Evolutionary conservation across 345 rosid genomes (phyloP).

Genomic region (Salix brachista): DNA sequence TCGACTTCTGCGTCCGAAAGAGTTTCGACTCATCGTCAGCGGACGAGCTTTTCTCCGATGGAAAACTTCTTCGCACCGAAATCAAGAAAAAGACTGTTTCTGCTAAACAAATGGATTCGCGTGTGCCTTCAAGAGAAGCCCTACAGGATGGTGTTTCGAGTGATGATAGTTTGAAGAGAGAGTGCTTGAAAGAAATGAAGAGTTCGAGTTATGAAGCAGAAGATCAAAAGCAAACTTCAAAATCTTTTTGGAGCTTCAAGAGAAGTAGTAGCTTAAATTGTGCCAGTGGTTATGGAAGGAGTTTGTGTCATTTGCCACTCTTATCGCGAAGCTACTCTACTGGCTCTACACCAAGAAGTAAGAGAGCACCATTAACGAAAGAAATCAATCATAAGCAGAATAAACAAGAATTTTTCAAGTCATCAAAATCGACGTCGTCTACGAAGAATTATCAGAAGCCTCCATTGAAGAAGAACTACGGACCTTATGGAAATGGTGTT

Average conservation of each 20-base stretch:
- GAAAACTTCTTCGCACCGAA: slow-evolving; percentile 26
- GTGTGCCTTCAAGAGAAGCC: background rate
- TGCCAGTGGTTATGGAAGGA: slow-evolving; percentile 61
- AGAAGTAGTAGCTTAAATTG: slow-evolving; percentile 75
- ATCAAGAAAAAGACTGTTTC: slow-evolving; percentile 24
- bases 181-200: slow-evolving; percentile 25
- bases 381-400: slow-evolving; percentile 41
- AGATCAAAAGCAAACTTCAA: slow-evolving; percentile 41
- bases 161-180: slow-evolving; percentile 4
- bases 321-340: slow-evolving; percentile 71
- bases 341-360: slow-evolving; percentile 42
- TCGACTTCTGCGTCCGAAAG: slow-evolving; percentile 25
- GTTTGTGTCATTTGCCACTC: slow-evolving; percentile 72
- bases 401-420: slow-evolving; percentile 31
- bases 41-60: slow-evolving; percentile 32
- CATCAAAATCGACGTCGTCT: slow-evolving; percentile 17
- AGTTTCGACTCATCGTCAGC: slow-evolving; percentile 26
- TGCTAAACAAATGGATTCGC: slow-evolving; percentile 13
- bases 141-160: background rate
- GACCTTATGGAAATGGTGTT: slow-evolving; percentile 43
- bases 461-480: slow-evolving; percentile 72
- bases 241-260: slow-evolving; percentile 76
- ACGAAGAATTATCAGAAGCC: slow-evolving; percentile 49
- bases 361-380: slow-evolving; percentile 32
- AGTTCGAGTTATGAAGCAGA: slow-evolving; percentile 22